Percentiles rank a stretch among this genome's conserved stretches.
phyloP scores from a whole-genome alignment of 1,284 basidiomycete genomes.

The Ceratobasidium sp. region DNA sequence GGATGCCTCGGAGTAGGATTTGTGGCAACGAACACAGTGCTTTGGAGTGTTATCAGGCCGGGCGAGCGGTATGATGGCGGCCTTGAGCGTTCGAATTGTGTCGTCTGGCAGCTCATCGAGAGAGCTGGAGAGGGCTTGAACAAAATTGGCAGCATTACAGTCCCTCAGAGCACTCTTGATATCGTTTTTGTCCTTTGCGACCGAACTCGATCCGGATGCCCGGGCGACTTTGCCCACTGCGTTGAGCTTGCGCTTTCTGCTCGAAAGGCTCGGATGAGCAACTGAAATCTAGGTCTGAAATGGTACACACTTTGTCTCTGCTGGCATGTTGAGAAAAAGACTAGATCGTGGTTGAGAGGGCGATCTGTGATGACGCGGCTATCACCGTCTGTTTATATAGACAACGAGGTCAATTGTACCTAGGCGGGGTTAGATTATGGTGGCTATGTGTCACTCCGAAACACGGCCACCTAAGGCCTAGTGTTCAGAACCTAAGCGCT shows the following conservation, averaged over 20 bases:
- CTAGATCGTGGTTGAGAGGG: background rate
- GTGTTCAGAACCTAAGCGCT: no score
- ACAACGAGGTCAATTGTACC: no score
- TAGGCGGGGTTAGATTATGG: background rate
- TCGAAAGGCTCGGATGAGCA: no score
- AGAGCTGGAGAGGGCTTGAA: background rate
- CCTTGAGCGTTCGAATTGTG: background rate
- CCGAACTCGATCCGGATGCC: background rate
- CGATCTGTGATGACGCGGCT: no score
- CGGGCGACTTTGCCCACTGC: background rate
- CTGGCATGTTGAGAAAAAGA: background rate
- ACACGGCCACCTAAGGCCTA: no score
- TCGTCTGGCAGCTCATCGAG: background rate
- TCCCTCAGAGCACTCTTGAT: background rate
- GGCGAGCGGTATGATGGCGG: background rate
- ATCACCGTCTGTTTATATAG: no score
- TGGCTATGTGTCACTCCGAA: background rate
- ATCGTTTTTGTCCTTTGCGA: background rate
- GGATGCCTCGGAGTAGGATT: background rate
- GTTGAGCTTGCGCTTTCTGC: background rate
- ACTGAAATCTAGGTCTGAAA: no score
- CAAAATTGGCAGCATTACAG: background rate
- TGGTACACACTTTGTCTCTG: no score
- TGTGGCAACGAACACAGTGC: slow-evolving; percentile 1
- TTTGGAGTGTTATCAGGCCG: background rate